Evolutionary conservation across 164 flowering plant species (phyloP), one percentile per base, ranked within the genome.

Genomic region (Chimonanthus praecox): DNA sequence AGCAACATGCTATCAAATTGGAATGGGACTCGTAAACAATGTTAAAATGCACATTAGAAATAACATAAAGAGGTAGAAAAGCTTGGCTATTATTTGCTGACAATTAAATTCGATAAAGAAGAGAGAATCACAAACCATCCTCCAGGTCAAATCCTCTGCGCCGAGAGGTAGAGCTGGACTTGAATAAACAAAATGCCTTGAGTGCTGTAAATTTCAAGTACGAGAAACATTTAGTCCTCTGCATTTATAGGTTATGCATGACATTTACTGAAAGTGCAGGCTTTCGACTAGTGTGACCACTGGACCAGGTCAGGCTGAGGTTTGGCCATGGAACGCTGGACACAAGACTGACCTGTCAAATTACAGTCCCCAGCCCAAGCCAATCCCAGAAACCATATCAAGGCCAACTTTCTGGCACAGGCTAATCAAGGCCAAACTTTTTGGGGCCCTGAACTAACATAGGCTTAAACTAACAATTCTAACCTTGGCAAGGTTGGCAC

Each of bases 81-180:
- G 33, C 33, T 33, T 33, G 33, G 33, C 33, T 33, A 33, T 33
- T 33, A 33, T 33, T 33, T 7, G 13, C 13, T 54, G n/a, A 54
- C 11, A 54, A 0, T 10, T 54, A 13, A 54, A 54, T n/a, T 54
- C 16, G 0, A 33, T 21, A 50, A 49, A 21, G 48, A 75, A 67
- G 65, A 71, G 43, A 74, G 69, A 73, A 69, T 72, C 20, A 78
- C 88, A 79, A 63, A 95, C 98, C 99, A 95, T 92, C 89, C 92
- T 87, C 99, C 99, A 93, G 46, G 81, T 86, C 67, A 95, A 84
- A 81, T 93, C 99, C 85, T 95, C 97, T 2, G 99, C 90, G 72
- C 95, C 98, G 79, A 92, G 72, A 44, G 93, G 96, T 72, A 87
- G 92, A 73, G 99, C 98, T 66, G 99, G 99, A 81, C 82, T 86